Conservation (phyloP, 2,329 filamentous ascomycete genomes). For the Phoma sp. region DNA sequence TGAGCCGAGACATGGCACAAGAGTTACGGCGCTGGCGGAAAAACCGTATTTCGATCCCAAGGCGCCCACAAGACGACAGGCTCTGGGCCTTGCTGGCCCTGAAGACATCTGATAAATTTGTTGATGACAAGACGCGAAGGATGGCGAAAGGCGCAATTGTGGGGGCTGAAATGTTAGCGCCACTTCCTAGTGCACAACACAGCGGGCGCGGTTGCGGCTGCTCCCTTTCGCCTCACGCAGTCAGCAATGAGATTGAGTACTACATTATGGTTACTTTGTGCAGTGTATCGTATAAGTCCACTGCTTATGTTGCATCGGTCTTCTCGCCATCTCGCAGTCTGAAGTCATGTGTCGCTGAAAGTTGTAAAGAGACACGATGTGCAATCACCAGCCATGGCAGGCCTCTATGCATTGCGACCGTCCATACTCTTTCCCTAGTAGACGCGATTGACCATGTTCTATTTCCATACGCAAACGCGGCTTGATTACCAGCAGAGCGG, state of each 20-base stretch:
- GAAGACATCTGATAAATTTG: conserved; percentile 56
- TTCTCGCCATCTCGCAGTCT: no score
- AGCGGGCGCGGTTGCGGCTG: conserved; percentile 4
- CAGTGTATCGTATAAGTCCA: no score
- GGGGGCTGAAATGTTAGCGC: conserved; percentile 2
- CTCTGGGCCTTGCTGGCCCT: conserved; percentile 66
- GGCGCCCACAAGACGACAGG: conserved; percentile 70
- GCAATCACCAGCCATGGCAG: background rate
- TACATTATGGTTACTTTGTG: no score
- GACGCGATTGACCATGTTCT: conserved; percentile 4
- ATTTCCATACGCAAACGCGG: background rate
- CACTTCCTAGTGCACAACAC: background rate
- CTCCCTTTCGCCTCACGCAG: background rate
- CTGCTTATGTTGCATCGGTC: no score
- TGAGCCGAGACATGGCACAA: conserved; percentile 72
- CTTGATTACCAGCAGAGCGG: conserved; percentile 7
- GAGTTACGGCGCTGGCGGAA: conserved; percentile 74
- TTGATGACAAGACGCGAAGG: conserved; percentile 7
- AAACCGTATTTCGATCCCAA: conserved; percentile 70
- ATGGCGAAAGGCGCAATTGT: conserved; percentile 4
- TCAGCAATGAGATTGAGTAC: background rate
- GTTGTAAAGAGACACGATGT: no score
- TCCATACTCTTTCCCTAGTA: background rate
- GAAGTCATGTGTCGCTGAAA: no score
- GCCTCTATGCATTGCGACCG: background rate